A percentile compares a stretch with the other conserved stretches of the same genome.
Evolutionary conservation across 495 filamentous ascomycete genomes (phyloP).

Genomic region (Apiosordaria backusii): DNA sequence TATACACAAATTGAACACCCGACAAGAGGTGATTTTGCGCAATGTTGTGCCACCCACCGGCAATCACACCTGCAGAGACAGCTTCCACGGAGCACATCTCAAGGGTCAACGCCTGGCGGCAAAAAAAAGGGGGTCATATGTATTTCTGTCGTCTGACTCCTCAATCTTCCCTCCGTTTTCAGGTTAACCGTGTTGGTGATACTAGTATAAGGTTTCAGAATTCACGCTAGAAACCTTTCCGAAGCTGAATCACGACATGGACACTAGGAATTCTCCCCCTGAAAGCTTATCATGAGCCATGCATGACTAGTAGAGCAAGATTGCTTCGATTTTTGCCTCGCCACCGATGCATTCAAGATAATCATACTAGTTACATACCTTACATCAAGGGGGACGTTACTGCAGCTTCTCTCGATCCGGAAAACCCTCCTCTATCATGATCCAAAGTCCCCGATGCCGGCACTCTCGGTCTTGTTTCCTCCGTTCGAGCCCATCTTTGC

Average conservation of each 20-base stretch:
- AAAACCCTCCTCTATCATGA: neutral
- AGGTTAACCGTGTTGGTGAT: neutral
- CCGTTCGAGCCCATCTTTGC: neutral
- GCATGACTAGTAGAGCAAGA: neutral
- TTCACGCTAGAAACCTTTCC: neutral
- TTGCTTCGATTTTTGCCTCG: too few species aligned
- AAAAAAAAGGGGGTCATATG: too few species aligned
- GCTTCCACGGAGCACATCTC: too few species aligned
- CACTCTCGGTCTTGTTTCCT: neutral
- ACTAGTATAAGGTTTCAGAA: neutral
- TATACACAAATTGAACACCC: too few species aligned
- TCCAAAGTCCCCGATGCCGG: neutral
- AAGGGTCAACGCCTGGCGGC: too few species aligned
- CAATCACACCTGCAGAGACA: too few species aligned
- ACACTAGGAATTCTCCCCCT: neutral
- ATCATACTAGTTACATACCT: neutral
- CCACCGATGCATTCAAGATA: neutral
- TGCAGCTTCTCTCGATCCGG: too few species aligned
- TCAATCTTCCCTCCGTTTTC: neutral
- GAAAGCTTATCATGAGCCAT: slow-evolving; percentile 4
- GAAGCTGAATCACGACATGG: neutral
- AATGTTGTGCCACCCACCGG: neutral
- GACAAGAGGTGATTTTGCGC: neutral
- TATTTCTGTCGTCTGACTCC: neutral
- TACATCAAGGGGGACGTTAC: neutral